Percentiles rank a stretch among this genome's conserved stretches.
These are phyloP conservation scores for Backusella sp. DNA, from an alignment of 192 early-diverging fungal genomes.

Conservation along the genomic window DNA sequence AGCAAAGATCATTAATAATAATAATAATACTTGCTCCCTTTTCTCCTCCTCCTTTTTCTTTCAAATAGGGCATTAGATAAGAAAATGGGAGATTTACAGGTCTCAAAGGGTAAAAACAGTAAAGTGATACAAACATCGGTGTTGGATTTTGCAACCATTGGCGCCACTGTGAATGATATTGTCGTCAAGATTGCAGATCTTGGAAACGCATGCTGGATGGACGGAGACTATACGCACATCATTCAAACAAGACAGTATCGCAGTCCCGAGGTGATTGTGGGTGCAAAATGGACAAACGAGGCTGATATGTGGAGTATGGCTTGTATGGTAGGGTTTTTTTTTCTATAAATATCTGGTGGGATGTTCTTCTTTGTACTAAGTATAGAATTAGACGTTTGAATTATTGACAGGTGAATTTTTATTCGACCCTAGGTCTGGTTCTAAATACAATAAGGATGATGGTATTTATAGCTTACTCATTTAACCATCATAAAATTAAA, in stretches of 20 bases:
- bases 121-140: not conserved
- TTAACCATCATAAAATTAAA: no score
- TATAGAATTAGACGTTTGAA: conserved; percentile 68
- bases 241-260: conserved; percentile 98
- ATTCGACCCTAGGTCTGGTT: conserved; percentile 90
- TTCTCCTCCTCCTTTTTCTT: not conserved
- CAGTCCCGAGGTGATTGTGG: conserved; percentile 92
- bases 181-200: conserved; percentile 93
- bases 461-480: conserved; percentile 41
- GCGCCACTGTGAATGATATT: conserved; percentile 34
- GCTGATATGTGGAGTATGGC: conserved; percentile 94
- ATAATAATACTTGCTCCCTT: not conserved
- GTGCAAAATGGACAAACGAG: conserved; percentile 77
- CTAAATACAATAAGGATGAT: conserved; percentile 88
- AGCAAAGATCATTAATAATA: not conserved
- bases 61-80: not conserved
- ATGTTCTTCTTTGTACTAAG: not conserved
- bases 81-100: not conserved
- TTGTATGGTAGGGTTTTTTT: conserved; percentile 63
- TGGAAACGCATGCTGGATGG: conserved; percentile 94
- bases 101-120: not conserved
- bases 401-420: conserved; percentile 91
- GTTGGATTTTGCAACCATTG: not conserved
- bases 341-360: not conserved
- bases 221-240: conserved; percentile 91